Evolutionary conservation across 805 yeast genomes (phyloP).

Genomic region (Pichia eremophila): DNA sequence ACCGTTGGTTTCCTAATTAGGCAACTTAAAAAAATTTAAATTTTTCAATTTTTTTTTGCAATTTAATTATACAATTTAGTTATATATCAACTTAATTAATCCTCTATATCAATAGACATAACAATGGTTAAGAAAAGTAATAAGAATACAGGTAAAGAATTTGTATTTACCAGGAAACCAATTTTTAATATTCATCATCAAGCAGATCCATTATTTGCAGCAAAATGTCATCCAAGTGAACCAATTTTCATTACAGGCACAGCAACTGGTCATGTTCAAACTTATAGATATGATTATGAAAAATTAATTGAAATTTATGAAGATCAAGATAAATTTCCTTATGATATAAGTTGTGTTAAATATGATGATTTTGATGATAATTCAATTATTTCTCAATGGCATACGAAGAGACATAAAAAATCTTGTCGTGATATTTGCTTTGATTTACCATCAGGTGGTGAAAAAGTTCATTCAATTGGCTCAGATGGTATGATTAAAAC

Average conservation of each 20-base stretch:
- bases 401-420: conserved; percentile 83
- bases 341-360: conserved; percentile 20
- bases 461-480: conserved; percentile 59
- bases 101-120: too few relatives aligned
- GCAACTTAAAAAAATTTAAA: too few relatives aligned
- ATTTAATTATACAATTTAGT: too few relatives aligned
- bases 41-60: too few relatives aligned
- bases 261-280: conserved; percentile 70
- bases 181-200: conserved; percentile 36
- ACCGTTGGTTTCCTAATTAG: too few relatives aligned
- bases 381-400: conserved; percentile 47
- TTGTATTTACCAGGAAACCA: conserved; percentile 7
- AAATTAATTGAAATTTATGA: conserved; percentile 28
- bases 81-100: too few relatives aligned
- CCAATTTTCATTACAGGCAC: conserved; percentile 61
- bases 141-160: conserved; percentile 2
- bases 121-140: neutral
- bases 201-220: conserved; percentile 60
- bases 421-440: conserved; percentile 70
- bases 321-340: conserved; percentile 23
- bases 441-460: conserved; percentile 44
- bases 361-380: conserved; percentile 19
- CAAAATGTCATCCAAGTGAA: conserved; percentile 68
- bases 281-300: conserved; percentile 48
- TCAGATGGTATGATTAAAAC: conserved; percentile 71